Evolutionary conservation across 192 early-diverging fungal species (phyloP), one percentile per base, ranked within the genome.

Genomic region (Mortierella antarctica): DNA sequence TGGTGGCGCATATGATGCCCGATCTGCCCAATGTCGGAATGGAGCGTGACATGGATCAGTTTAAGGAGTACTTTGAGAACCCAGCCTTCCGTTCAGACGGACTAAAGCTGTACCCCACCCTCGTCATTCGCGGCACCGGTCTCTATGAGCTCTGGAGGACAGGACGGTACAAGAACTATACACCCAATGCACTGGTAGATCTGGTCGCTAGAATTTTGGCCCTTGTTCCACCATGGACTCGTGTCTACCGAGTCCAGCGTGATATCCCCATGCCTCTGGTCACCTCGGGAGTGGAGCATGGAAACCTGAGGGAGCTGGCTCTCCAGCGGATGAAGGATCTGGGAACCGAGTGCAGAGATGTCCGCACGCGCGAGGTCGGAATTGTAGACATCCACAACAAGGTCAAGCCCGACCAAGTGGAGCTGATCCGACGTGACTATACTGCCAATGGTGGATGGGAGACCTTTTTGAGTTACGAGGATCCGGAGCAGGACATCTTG

Each of bases 181-280:
- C 97, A 53, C 98, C 98, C 40, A 93, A 95, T 63, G 96, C 95
- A 9, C 91, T 99, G 13, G 93, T 99, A 13, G 98, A 99, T 82
- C 83, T 99, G 41, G 92, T 98, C 1, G 98, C 98, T 2, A 89
- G 93, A 12, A 99, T 99, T 57, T 77, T 99, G 59, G 96, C 97
- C 2, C 82, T 99, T 56, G 96, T 99, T 2, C 98, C 98, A 59
- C 98, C 98, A 70, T 99, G 98, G 98, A 98, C 96, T 1, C 93
- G 98, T 69, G 91, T 99, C 21, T 99, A 99, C 82, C 92, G 98
- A 64, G 97, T 99, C 41, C 98, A 99, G 82, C 91, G 97, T 73
- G 98, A 99, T 87, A 99, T 99, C 74, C 98, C 98, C 17, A 99
- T 99, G 98, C 98, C 98, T 7, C 86, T 99, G 42, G 98, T 99